Conservation (phyloP, 2,329 filamentous ascomycete species). For the Rhynchosporium secalis region DNA sequence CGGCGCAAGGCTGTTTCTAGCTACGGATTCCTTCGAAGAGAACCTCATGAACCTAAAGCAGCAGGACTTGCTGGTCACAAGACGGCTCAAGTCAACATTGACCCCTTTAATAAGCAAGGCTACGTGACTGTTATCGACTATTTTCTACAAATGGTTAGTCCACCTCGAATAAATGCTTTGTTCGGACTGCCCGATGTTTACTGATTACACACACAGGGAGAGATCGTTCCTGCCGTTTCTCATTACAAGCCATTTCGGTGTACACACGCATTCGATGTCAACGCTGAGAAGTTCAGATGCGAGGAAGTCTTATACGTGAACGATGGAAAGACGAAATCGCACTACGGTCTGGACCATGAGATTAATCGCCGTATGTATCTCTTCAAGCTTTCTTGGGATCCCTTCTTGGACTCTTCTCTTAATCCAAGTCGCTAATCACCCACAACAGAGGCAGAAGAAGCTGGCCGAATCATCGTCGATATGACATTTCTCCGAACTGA, state of each 20-base stretch:
- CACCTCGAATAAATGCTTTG: not conserved
- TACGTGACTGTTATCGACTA: slow-evolving; percentile 28
- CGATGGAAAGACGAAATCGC: slow-evolving; percentile 20
- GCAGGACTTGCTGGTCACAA: slow-evolving; percentile 14
- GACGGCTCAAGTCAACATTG: slow-evolving; percentile 16
- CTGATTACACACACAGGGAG: slow-evolving; percentile 14
- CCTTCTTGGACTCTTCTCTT: not conserved
- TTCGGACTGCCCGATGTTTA: not conserved
- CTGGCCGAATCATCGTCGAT: slow-evolving; percentile 25
- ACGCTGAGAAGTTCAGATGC: slow-evolving; percentile 20
- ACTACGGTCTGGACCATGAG: slow-evolving; percentile 17
- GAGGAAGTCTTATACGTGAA: slow-evolving; percentile 30
- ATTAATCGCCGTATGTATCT: not conserved
- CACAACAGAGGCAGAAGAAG: slow-evolving; percentile 23
- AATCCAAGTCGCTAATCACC: too few relatives aligned
- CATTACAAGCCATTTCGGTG: slow-evolving; percentile 12
- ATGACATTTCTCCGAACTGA: slow-evolving; percentile 28
- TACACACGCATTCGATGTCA: slow-evolving; percentile 20
- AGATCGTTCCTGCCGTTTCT: slow-evolving; percentile 13
- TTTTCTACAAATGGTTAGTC: slow-evolving; percentile 26
- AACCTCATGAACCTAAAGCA: slow-evolving; percentile 18
- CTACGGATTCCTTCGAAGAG: slow-evolving; percentile 25
- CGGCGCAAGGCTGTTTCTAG: slow-evolving; percentile 20
- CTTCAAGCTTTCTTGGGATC: too few relatives aligned
- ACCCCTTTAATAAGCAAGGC: slow-evolving; percentile 10